phyloP scores from a whole-genome alignment of 192 early-diverging fungal genomes.

The Coemansia erecta region DNA sequence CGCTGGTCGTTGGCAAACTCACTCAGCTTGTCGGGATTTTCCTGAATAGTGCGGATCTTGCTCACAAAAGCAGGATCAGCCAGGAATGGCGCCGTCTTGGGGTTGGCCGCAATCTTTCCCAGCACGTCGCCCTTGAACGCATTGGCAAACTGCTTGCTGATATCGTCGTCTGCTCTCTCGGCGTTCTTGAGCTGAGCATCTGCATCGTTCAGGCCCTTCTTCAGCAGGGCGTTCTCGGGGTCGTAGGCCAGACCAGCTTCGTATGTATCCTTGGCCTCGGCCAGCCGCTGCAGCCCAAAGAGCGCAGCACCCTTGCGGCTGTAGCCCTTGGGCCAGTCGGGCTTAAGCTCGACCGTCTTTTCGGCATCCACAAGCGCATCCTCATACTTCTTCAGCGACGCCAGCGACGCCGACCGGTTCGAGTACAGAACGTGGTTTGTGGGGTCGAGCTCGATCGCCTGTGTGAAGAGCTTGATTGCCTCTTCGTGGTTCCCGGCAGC shows the following conservation, averaged over 20 bases:
- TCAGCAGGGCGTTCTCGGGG: slow-evolving; percentile 69
- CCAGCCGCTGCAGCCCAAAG: slow-evolving; percentile 64
- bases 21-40: slow-evolving; percentile 65
- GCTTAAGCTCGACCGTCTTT: slow-evolving; percentile 79
- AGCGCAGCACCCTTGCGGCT: slow-evolving; percentile 87
- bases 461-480: slow-evolving; percentile 75
- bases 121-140: slow-evolving; percentile 73
- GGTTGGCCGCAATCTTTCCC: slow-evolving; percentile 79
- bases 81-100: slow-evolving; percentile 69
- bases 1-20: slow-evolving; percentile 79
- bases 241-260: slow-evolving; percentile 75
- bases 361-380: slow-evolving; percentile 81
- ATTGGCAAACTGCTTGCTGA: slow-evolving; percentile 32
- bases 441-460: slow-evolving; percentile 84
- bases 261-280: slow-evolving; percentile 77
- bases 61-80: slow-evolving; percentile 74
- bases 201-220: slow-evolving; percentile 76
- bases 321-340: slow-evolving; percentile 90
- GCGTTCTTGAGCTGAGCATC: slow-evolving; percentile 57
- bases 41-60: slow-evolving; percentile 74
- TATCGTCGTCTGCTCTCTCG: slow-evolving; percentile 20
- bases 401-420: slow-evolving; percentile 85
- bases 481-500: slow-evolving; percentile 69
- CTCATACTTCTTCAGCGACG: slow-evolving; percentile 73
- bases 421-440: slow-evolving; percentile 91